Percentiles rank a stretch among this genome's conserved stretches.
Evolutionary conservation across 805 yeast genomes (phyloP).

Genomic region (Jamesozyma lodderae): DNA sequence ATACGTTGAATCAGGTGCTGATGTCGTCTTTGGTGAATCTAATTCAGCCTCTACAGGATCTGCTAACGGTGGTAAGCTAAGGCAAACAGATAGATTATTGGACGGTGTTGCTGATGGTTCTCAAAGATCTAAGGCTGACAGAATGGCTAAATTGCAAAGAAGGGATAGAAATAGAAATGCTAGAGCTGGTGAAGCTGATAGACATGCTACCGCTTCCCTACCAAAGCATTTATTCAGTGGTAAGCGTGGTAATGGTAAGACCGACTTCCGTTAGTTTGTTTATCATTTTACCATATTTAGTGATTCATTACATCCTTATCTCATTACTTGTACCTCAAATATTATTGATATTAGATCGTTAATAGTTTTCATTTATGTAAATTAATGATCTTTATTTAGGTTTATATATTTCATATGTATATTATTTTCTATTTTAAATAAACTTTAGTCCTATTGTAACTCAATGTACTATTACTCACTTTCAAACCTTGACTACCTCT

Average conservation of each 20-base stretch:
- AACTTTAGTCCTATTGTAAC: neutral
- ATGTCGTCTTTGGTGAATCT: constrained; percentile 55
- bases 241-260: constrained; percentile 91
- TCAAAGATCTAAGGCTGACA: constrained; percentile 72
- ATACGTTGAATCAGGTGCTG: constrained; percentile 59
- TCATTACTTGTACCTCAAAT: neutral
- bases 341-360: neutral
- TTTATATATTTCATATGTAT: constrained; percentile 4
- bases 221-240: constrained; percentile 95
- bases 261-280: constrained; percentile 63
- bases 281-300: neutral
- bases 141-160: constrained; percentile 82
- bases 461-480: too few species aligned
- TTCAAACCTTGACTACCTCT: too few species aligned
- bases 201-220: constrained; percentile 73
- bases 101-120: constrained; percentile 83
- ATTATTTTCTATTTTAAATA: constrained; percentile 4
- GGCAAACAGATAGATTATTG: constrained; percentile 70
- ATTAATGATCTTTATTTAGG: neutral
- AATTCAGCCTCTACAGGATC: constrained; percentile 25
- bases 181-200: constrained; percentile 91
- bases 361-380: neutral
- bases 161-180: constrained; percentile 89
- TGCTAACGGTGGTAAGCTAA: constrained; percentile 34
- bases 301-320: neutral